Evolutionary conservation across 441 rosid species (phyloP), one percentile per base, ranked within the genome.

Genomic region (Adansonia rubrostipa): DNA sequence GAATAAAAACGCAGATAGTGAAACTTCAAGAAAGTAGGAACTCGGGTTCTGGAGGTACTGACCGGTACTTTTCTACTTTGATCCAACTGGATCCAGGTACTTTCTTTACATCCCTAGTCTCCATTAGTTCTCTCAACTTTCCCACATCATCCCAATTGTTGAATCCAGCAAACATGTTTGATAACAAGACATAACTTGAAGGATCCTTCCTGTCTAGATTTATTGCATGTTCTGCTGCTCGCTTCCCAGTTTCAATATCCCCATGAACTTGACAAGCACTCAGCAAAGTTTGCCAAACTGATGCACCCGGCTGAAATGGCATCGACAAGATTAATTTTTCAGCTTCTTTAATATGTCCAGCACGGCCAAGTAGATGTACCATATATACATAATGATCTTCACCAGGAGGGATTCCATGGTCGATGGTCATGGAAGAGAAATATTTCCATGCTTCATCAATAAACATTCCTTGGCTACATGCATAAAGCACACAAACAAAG

Each of bases 61-160:
- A 57, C 40, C 76, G 44, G 17, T 20, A 13, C 13, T 73, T 73
- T 73, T 73, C 76, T 57, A 42, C n/a, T 72, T 81, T 81, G 79
- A 86, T 82, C 90, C 91, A 89, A 84, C 90, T 89, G 47, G 87
- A 82, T 77, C 90, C 91, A 14, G 92, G 87, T 65, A 82, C 68
- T 77, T 89, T 89, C 80, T 81, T 88, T 60, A 89, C 88, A 71
- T 89, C 87, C 75, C 82, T 86, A 7, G 15, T 82, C 68, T 80
- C 82, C 89, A 86, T 86, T 63, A 79, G 13, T 44, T 83, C 80
- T 80, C 93, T 86, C 61, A 86, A 53, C 81, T 76, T 79, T 13
- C 86, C 86, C 24, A 88, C 90, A 54, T 61, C 54, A 33, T 85
- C 80, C 93, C 91, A 89, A 50, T 85, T 82, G 54, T 85, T 85